These are phyloP conservation scores for Pythium volutum DNA, from an alignment of 352 stramenopile genomes.

Conservation along the genomic window DNA sequence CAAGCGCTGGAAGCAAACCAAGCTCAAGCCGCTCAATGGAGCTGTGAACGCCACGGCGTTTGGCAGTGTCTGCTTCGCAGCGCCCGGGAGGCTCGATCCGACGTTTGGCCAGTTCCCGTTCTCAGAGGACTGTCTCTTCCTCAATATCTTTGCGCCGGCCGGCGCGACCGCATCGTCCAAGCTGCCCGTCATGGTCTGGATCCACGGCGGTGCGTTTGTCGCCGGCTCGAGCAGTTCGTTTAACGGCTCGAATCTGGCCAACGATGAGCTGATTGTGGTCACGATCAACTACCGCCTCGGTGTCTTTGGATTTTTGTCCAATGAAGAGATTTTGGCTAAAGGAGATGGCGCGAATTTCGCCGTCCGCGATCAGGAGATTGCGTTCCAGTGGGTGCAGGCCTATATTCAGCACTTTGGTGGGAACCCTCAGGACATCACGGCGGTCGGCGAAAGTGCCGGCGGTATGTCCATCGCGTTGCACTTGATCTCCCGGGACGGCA, in stretches of 20 bases:
- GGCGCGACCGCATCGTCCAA: slow-evolving; percentile 23
- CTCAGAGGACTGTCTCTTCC: slow-evolving; percentile 36
- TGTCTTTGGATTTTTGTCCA: slow-evolving; percentile 28
- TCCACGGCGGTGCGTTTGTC: slow-evolving; percentile 31
- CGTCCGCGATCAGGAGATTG: slow-evolving; percentile 29
- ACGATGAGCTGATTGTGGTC: slow-evolving; percentile 31
- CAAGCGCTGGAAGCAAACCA: slow-evolving; percentile 9
- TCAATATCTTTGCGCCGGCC: slow-evolving; percentile 35
- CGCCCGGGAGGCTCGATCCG: neutral
- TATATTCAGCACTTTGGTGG: slow-evolving; percentile 42
- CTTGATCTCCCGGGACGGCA: slow-evolving; percentile 13
- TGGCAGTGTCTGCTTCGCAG: slow-evolving; percentile 7
- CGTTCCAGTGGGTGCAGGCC: slow-evolving; percentile 35
- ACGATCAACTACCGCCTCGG: slow-evolving; percentile 39
- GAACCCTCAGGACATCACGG: slow-evolving; percentile 35
- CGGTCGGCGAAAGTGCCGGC: slow-evolving; percentile 24
- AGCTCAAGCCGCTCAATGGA: slow-evolving; percentile 8
- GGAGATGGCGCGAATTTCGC: slow-evolving; percentile 23
- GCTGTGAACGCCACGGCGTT: slow-evolving; percentile 3
- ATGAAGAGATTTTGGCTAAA: slow-evolving; percentile 1
- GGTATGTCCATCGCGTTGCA: slow-evolving; percentile 2
- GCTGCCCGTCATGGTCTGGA: slow-evolving; percentile 35
- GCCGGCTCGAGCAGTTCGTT: slow-evolving; percentile 3
- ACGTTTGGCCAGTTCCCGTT: neutral
- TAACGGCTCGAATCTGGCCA: slow-evolving; percentile 7